A percentile compares a stretch with the other conserved stretches of the same genome.
phyloP scores from a whole-genome alignment of 1,284 basidiomycete genomes.

The Irpex sp. region DNA sequence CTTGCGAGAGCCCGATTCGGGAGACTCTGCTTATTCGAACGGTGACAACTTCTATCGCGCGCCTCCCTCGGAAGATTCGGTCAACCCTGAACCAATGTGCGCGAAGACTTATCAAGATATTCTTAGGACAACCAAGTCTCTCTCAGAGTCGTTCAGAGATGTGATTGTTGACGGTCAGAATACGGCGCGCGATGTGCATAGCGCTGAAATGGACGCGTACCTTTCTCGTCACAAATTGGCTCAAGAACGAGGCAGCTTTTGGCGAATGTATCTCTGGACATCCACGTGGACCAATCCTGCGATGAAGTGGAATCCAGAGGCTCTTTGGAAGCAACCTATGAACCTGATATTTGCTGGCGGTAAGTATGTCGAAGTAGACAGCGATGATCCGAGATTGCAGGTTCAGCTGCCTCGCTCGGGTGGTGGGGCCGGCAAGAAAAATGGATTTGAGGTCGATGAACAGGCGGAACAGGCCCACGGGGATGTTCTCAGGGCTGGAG shows the following conservation, averaged over 20 bases:
- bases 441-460: neutral
- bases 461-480: no score
- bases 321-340: neutral
- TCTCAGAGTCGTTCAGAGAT: neutral
- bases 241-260: neutral
- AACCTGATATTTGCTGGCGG: neutral
- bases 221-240: neutral
- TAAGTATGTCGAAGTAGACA: neutral
- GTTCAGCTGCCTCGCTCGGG: neutral
- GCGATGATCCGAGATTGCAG: neutral
- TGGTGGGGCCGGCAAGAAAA: neutral
- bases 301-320: neutral
- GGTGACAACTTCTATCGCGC: neutral
- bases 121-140: neutral
- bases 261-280: neutral
- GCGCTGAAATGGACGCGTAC: neutral
- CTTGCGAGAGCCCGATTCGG: neutral
- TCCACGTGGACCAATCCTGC: neutral
- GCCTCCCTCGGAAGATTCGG: neutral
- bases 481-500: no score
- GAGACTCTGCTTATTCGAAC: neutral
- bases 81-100: neutral
- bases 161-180: neutral
- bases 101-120: neutral
- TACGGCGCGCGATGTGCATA: neutral